phyloP scores from a whole-genome alignment of 257 asterid genomes.

The Solanum stenotomum region DNA sequence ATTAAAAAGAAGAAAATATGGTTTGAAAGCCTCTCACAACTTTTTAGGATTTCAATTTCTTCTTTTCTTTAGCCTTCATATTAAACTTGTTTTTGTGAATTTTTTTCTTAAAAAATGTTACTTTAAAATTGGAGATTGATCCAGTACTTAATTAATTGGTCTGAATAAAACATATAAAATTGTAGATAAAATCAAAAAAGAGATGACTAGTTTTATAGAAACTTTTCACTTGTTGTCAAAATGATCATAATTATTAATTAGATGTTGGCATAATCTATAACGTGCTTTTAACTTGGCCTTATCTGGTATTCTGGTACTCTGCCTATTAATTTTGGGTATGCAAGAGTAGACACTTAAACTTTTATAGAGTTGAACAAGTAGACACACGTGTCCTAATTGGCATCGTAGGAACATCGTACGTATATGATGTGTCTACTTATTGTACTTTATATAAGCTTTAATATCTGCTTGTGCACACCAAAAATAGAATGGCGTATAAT shows the following conservation, averaged over 20 bases:
- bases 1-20: background rate
- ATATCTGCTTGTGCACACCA: background rate
- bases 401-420: no score
- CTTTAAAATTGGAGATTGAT: background rate
- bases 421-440: background rate
- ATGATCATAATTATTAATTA: background rate
- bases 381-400: no score
- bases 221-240: background rate
- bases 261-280: no score
- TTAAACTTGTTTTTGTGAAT: background rate
- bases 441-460: background rate
- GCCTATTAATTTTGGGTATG: rapidly evolving
- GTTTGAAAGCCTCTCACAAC: background rate
- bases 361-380: no score
- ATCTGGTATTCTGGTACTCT: no score
- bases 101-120: background rate
- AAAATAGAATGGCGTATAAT: no score
- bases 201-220: background rate
- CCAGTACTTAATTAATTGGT: background rate
- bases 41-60: background rate
- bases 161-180: background rate
- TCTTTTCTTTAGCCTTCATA: background rate
- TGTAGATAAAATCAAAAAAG: background rate
- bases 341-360: no score
- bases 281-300: no score